Base-by-base conservation (phyloP, 805 yeast genomes). In the Zygosaccharomyces lentus region DNA sequence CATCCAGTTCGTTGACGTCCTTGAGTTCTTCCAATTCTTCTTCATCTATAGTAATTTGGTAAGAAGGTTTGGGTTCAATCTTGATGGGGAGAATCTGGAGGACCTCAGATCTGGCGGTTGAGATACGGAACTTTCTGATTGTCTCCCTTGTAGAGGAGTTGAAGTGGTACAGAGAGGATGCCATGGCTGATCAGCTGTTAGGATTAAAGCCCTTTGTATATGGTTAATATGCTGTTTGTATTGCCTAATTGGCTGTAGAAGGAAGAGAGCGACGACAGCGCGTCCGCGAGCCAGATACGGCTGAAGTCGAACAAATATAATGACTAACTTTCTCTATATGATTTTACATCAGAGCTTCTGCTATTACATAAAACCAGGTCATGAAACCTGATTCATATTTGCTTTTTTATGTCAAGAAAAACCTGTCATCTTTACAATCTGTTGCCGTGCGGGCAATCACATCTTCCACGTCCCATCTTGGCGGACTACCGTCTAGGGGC, bases 381-480 rank as follows among this genome's bases (percentile, higher is more conserved):
- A n/a, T n/a, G n/a, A n/a, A n/a, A n/a, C n/a, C n/a, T n/a, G n/a
- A n/a, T n/a, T n/a, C n/a, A 4, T 2, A 21, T 10, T 10, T 12
- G 24, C 30, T 13, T 27, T 13, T 27, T 50, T 47, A 59, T 34
- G 55, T 54, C 34, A 54, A 50, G 49, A 72, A 72, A 53, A 57
- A 72, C 45, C 58, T 64, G 37, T 70, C 66, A 37, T 70, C 68
- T 45, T 65, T 67, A 54, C 76, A 72, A 61, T 86, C 95, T 47
- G 73, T 78, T 16, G 87, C 88, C 37, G 89, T 85, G 31, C 76
- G 76, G 38, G 75, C 82, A 51, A 87, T 70, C 19, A 83, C 93
- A 31, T 87, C 93, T 57, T 87, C 87, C 43, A 87, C 72, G 36
- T 81, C 67, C 90, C 88, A 82, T 68, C 91, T 77, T 56, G 88